Base-by-base conservation (phyloP, 2,329 filamentous ascomycete species). In the Pezicula radicicola region DNA sequence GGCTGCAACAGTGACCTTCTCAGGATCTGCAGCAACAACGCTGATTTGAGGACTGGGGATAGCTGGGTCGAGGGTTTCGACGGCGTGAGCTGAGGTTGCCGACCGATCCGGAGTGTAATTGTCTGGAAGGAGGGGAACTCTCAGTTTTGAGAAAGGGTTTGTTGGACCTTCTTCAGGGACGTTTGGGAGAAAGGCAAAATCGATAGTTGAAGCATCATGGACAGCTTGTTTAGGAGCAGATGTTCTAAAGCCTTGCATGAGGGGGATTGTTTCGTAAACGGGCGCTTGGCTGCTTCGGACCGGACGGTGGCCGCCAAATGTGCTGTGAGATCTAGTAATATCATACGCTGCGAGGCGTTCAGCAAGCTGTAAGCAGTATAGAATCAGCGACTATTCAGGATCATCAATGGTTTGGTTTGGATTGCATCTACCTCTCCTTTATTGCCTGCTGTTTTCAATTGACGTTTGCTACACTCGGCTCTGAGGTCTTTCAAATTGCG, bases 181-280 rank as follows among this genome's bases (percentile, higher is more conserved):
- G 52, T 71, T 66, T 25, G 82, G 82, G 51, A 86, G 73, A 54
- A 81, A 67, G 55, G 76, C 71, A 64, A 71, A 74, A 69, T 85
- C 79, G 53, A 83, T 74, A 53, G 75, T 70, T 43, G 63, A 60
- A 46, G 48, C 63, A 49, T 63, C 58, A 44, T 62, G 48, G 6
- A 61, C 55, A 25, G 66, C 56, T 25, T 69, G 61, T 8, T 65
- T 55, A 18, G 75, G 63, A n/a, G 73, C 68, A 16, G 76, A 74
- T 19, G 75, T 75, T 61, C 73, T 72, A 72, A 85, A 85, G 63
- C 78, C 80, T 70, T 86, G 83, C 82, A 86, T 85, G 51, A 85
- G 70, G 39, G 81, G 82, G 62, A 78, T 70, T 53, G 70, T 69
- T 58, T 74, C 75, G 63, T 70, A 68, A 65, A 70, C 59, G 60